These are phyloP conservation scores for Nemania sp. DNA, from an alignment of 2,329 filamentous ascomycete genomes.

Conservation along the genomic window DNA sequence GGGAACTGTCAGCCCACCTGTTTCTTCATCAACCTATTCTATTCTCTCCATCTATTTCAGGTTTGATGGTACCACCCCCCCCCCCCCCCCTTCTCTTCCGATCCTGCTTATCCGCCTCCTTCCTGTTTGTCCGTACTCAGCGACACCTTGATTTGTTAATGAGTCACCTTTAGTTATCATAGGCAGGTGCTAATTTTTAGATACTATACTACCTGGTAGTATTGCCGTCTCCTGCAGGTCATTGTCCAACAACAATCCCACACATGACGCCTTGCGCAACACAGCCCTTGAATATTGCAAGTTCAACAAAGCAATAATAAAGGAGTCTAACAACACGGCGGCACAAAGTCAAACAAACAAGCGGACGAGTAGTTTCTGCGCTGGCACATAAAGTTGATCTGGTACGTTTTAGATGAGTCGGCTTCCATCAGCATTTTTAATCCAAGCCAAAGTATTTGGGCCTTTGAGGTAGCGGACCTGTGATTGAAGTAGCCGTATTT, in stretches of 20 bases:
- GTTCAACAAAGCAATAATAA: conserved; percentile 6
- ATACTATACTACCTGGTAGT: background rate
- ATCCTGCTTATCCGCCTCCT: too few species aligned
- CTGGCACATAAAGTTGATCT: background rate
- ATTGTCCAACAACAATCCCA: background rate
- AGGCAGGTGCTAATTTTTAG: too few species aligned
- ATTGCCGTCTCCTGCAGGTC: background rate
- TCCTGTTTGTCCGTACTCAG: background rate
- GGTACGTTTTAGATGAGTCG: background rate
- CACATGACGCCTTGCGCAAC: background rate
- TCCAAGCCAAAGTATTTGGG: background rate
- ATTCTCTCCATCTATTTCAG: background rate
- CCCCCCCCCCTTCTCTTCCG: background rate
- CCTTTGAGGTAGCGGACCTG: background rate
- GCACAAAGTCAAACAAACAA: conserved; percentile 1
- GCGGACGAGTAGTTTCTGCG: background rate
- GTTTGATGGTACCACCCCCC: background rate
- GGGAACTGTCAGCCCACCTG: background rate
- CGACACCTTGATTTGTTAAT: background rate
- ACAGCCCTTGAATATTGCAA: background rate
- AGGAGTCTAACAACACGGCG: background rate
- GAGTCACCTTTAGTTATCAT: background rate
- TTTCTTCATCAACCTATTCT: background rate
- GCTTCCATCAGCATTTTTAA: background rate
- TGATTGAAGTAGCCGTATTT: background rate